phyloP scores from a whole-genome alignment of 176 grass and related monocot genomes.

The Oryza brachyantha region DNA sequence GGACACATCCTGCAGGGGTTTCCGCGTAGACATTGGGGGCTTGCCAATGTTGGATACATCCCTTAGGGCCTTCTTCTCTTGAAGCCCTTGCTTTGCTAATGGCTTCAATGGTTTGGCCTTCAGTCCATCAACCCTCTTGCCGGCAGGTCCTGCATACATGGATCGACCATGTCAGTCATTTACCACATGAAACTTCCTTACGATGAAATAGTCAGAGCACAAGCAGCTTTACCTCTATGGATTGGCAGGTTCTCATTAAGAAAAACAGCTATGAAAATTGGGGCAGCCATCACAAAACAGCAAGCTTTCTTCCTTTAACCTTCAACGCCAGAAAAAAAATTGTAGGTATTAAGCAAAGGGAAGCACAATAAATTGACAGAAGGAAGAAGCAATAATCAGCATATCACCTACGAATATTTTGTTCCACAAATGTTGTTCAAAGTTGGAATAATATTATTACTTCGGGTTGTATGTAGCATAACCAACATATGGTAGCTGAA shows the following conservation, averaged over 20 bases:
- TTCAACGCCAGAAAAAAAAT: background rate
- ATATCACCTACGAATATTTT: background rate
- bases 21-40: conserved; percentile 20
- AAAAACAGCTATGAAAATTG: conserved; percentile 31
- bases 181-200: background rate
- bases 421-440: background rate
- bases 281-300: conserved; percentile 51
- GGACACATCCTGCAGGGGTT: conserved; percentile 34
- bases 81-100: conserved; percentile 31
- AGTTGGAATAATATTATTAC: background rate
- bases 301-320: no score
- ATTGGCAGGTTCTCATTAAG: conserved; percentile 50
- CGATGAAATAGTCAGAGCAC: conserved; percentile 3
- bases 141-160: conserved; percentile 39
- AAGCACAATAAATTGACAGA: background rate
- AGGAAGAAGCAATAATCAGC: background rate
- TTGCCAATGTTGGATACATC: conserved; percentile 57
- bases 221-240: conserved; percentile 33
- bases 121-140: conserved; percentile 38
- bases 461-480: background rate
- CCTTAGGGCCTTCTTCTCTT: conserved; percentile 48
- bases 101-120: conserved; percentile 55
- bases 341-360: background rate
- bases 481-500: background rate
- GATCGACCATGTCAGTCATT: background rate